Evolutionary conservation across 2,329 filamentous ascomycete species (phyloP).

Genomic region (Epichloe sibirici): DNA sequence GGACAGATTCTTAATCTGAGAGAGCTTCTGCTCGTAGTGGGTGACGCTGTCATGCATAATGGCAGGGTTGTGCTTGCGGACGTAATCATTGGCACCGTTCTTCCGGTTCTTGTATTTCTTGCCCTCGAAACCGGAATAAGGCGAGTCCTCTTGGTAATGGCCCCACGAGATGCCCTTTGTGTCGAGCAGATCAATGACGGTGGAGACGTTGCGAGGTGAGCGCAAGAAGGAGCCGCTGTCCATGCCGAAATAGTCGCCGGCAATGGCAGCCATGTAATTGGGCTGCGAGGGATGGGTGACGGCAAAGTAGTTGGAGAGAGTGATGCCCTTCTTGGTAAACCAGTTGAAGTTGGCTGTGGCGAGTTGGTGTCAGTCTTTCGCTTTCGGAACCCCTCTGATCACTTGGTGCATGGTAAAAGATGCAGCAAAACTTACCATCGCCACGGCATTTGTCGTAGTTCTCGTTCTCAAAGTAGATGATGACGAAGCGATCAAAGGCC

Average conservation of each 20-base stretch:
- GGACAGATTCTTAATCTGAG: conserved; percentile 60
- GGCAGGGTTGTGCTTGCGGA: conserved; percentile 66
- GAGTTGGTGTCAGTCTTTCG: too few species aligned
- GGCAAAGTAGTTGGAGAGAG: conserved; percentile 33
- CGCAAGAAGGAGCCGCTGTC: conserved; percentile 53
- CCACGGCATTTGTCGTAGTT: conserved; percentile 51
- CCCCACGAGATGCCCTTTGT: conserved; percentile 53
- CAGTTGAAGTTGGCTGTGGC: conserved; percentile 15
- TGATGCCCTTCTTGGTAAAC: conserved; percentile 20
- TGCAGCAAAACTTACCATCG: conserved; percentile 36
- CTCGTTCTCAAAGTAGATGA: conserved; percentile 71
- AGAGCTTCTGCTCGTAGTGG: conserved; percentile 44
- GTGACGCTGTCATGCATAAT: conserved; percentile 56
- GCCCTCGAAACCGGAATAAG: conserved; percentile 62
- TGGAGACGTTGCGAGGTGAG: conserved; percentile 48
- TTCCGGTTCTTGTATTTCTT: conserved; percentile 48
- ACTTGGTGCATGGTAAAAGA: background rate
- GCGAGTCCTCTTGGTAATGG: conserved; percentile 67
- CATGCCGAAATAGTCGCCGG: conserved; percentile 64
- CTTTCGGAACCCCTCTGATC: background rate
- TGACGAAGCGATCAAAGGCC: conserved; percentile 58
- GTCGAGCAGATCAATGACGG: conserved; percentile 57
- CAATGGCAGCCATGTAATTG: conserved; percentile 59
- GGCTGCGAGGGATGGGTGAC: conserved; percentile 64
- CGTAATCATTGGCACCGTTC: conserved; percentile 60